Percentiles rank a stretch among this genome's conserved stretches.
Conservation (phyloP, 2,329 filamentous ascomycete species). For the Ophiocordyceps camponoti-floridani region DNA sequence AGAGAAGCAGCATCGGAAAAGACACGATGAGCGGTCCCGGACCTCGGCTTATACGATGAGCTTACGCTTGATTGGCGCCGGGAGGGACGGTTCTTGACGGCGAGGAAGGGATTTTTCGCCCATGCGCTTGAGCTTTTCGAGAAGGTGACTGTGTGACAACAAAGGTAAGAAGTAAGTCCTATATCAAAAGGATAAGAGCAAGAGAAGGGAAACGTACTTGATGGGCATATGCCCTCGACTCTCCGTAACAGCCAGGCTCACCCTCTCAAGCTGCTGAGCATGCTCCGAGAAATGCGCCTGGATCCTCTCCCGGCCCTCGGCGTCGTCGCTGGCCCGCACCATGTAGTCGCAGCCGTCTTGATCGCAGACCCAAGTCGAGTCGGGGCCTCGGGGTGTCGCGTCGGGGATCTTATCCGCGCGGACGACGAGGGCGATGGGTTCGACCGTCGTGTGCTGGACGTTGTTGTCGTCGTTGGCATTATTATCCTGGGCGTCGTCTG, state of each 20-base stretch:
- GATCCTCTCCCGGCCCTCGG: slow-evolving; percentile 36
- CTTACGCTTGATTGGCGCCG: slow-evolving; percentile 25
- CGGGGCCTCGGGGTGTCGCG: slow-evolving; percentile 30
- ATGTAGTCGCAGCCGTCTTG: slow-evolving; percentile 45
- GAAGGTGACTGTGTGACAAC: slow-evolving; percentile 25
- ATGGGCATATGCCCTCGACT: slow-evolving; percentile 37
- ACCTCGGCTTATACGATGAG: slow-evolving; percentile 15
- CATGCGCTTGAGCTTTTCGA: slow-evolving; percentile 33
- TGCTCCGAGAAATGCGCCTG: slow-evolving; percentile 42
- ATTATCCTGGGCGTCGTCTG: too few relatives aligned
- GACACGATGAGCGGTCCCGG: too few relatives aligned
- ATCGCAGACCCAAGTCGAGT: slow-evolving; percentile 49
- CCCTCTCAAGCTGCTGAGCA: slow-evolving; percentile 31
- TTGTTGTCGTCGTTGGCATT: slow-evolving; percentile 7
- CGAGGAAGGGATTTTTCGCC: slow-evolving; percentile 15
- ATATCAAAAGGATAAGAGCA: slow-evolving; percentile 11
- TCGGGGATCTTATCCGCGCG: slow-evolving; percentile 31
- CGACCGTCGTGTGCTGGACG: slow-evolving; percentile 4
- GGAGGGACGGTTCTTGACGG: slow-evolving; percentile 14
- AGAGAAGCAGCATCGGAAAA: too few relatives aligned
- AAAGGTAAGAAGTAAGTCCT: not conserved
- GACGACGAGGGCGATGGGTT: slow-evolving; percentile 24
- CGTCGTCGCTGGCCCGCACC: slow-evolving; percentile 42
- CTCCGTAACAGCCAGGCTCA: slow-evolving; percentile 36
- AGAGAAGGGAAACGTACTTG: slow-evolving; percentile 28